Percentiles rank a stretch among this genome's conserved stretches.
Conservation (phyloP, 2,329 filamentous ascomycete species). For the Sporothrix sp. region DNA sequence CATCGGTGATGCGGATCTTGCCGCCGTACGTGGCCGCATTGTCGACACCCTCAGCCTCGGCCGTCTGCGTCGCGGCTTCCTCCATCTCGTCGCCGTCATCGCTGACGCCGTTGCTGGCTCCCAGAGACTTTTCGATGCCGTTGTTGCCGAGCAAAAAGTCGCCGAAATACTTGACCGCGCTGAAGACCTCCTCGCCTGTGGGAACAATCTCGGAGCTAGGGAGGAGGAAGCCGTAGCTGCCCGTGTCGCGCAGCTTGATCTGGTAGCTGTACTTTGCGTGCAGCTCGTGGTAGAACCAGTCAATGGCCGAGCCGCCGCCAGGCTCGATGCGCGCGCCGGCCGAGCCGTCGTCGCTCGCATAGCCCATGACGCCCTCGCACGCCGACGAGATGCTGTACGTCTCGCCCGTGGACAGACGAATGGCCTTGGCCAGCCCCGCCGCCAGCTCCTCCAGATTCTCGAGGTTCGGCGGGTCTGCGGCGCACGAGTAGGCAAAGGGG, state of each 20-base stretch:
- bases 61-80: background rate
- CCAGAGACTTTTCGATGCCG: slow-evolving; percentile 49
- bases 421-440: slow-evolving; percentile 78
- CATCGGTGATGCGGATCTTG: background rate
- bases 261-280: slow-evolving; percentile 80
- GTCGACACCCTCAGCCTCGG: background rate
- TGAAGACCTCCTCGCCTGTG: slow-evolving; percentile 78
- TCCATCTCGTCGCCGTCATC: background rate
- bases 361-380: slow-evolving; percentile 64
- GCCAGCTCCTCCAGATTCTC: slow-evolving; percentile 90
- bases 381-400: slow-evolving; percentile 70
- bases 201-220: slow-evolving; percentile 81
- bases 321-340: slow-evolving; percentile 62
- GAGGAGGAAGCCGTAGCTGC: slow-evolving; percentile 86
- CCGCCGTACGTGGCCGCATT: background rate
- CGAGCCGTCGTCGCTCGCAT: slow-evolving; percentile 57
- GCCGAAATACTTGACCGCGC: slow-evolving; percentile 74
- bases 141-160: slow-evolving; percentile 66
- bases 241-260: slow-evolving; percentile 86
- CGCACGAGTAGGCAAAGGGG: slow-evolving; percentile 82
- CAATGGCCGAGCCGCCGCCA: slow-evolving; percentile 75
- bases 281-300: slow-evolving; percentile 91
- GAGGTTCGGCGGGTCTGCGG: slow-evolving; percentile 65
- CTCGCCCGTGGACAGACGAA: slow-evolving; percentile 69
- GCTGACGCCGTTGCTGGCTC: background rate